These are phyloP conservation scores for Penicillium sp. DNA, from an alignment of 2,329 filamentous ascomycete genomes.

Conservation along the genomic window DNA sequence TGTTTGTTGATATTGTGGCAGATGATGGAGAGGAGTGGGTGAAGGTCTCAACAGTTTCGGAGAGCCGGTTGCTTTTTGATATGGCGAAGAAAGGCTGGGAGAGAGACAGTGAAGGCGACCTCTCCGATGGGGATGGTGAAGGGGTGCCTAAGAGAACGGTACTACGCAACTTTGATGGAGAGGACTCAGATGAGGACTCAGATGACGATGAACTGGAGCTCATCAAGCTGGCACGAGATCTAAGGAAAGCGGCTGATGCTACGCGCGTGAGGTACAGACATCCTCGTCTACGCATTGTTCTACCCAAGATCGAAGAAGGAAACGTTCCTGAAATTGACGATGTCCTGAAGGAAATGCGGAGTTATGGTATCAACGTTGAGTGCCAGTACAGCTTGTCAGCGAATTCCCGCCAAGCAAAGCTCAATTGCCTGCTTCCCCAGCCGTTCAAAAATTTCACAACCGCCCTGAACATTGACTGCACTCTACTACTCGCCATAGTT, in stretches of 20 bases:
- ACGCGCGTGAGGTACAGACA: conserved; percentile 63
- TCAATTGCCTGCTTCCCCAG: conserved; percentile 44
- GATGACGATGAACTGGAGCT: conserved; percentile 63
- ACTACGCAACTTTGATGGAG: conserved; percentile 32
- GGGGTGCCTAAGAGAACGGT: conserved; percentile 22
- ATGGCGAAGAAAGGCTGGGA: conserved; percentile 71
- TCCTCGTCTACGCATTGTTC: conserved; percentile 63
- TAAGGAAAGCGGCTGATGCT: conserved; percentile 61
- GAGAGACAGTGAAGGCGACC: conserved; percentile 51
- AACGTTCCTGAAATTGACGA: conserved; percentile 59
- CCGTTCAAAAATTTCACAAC: conserved; percentile 47
- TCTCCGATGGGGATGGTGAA: conserved; percentile 33
- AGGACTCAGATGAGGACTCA: conserved; percentile 46
- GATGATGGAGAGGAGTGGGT: conserved; percentile 68
- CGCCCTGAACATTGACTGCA: conserved; percentile 57
- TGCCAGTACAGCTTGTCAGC: conserved; percentile 33
- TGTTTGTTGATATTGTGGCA: conserved; percentile 67
- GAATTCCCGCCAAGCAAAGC: conserved; percentile 19
- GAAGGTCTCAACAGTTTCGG: conserved; percentile 69
- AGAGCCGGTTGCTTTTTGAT: conserved; percentile 68
- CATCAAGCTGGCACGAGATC: conserved; percentile 62
- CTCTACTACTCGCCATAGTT: conserved; percentile 71
- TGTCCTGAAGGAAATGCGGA: conserved; percentile 60
- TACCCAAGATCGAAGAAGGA: conserved; percentile 62
- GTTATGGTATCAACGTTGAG: conserved; percentile 51